Base-by-base conservation (phyloP, 495 filamentous ascomycete species). In the Neurospora tetraspora region DNA sequence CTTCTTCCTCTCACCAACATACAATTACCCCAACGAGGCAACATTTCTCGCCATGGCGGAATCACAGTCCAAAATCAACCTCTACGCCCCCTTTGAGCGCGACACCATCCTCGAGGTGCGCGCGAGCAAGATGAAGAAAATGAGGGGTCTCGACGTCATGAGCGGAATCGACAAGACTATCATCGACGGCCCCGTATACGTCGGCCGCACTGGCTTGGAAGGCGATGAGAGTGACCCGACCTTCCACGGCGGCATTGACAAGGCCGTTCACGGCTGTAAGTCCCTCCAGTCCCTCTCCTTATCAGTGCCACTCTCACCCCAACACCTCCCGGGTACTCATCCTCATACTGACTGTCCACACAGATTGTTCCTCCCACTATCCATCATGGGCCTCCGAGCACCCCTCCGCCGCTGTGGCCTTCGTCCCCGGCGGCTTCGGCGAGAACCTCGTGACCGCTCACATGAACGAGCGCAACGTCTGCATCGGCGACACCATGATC, bases 391-490 rank as follows among this genome's bases (percentile, higher is more conserved):
- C 75, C 11, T 39, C 76, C 3, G 84, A 87, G 40, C 83, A 82
- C 71, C 83, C 85, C 12, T 70, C 81, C 0, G 81, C 82, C 4
- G 80, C 82, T 3, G 59, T 80, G 0, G 75, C 74, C 14, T 89
- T 90, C 72, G 65, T 78, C 12, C 80, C 82, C 1, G 88, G 88
- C 39, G 86, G 81, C 3, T 89, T 89, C 74, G 88, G 88, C 27
- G 88, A 90, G 78, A 90, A 90, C 73, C 78, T 90, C 2, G 85
- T 88, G 23, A 80, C 78, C 11, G 73, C 77, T 34, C 79, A 73
- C 47, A 79, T 88, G 80, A 88, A 88, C 73, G 88, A 90, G 79
- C 80, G 80, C 34, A 88, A 87, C 76, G 80, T 89, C 6, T 89
- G 87, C 74, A 88, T 89, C 45, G 88, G 88, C 10, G 88, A 90